Base-by-base conservation (phyloP, 257 asterid genomes). In the Oldenlandia corymbosa region DNA sequence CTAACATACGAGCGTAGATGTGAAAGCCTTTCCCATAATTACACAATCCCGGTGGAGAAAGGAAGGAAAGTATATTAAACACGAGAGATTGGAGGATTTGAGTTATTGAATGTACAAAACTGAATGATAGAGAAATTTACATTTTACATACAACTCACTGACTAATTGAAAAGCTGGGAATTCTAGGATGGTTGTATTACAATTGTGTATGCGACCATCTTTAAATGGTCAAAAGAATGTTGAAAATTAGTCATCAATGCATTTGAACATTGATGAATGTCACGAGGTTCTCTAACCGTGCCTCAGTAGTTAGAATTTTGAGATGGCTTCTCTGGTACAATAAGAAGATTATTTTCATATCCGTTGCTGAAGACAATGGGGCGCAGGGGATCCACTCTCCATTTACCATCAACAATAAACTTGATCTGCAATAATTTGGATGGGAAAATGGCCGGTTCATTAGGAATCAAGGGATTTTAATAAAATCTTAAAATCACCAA, bases 331-430 rank as follows among this genome's bases (percentile, higher is more conserved):
- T 78, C 87, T 2, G 82, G 57, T 66, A 92, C 73, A 9, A 78
- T 76, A 23, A 87, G 79, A 74, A 85, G 81, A 71, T 92, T 92
- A 61, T 92, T 92, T 60, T 90, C 86, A 46, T 78, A 67, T 9
- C 96, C 97, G 26, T 80, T 76, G 66, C 62, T 80, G 64, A 77
- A 60, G 61, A 80, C 78, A 11, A 75, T 66, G 48, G 96, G 94
- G 56, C 88, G 87, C 62, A 89, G 82, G 31, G 92, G 95, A 74
- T 92, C 99, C 30, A 79, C 68, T 74, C 64, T 83, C 99, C 99
- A 92, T 71, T 51, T 27, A 58, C 99, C 99, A 69, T 92, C 96
- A 58, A 92, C 96, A 60, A 92, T 80, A 46, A 90, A 92, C 78
- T 92, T 92, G 67, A 92, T 87, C 99, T 92, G 91, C 73, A 78